These are phyloP conservation scores for Tylopilus balloui DNA, from an alignment of 768 basidiomycete species.

Conservation along the genomic window DNA sequence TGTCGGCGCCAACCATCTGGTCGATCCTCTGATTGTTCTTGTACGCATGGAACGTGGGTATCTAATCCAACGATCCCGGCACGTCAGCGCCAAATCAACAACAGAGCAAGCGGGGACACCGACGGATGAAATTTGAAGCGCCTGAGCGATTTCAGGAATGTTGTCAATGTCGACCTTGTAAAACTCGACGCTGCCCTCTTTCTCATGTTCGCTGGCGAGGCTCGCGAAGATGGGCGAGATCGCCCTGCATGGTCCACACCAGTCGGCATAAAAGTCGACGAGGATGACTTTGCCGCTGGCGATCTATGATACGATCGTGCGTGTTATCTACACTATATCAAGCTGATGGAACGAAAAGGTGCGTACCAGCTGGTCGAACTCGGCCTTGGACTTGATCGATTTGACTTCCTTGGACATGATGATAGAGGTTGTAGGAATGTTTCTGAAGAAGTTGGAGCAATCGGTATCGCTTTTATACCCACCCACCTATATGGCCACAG, in stretches of 20 bases:
- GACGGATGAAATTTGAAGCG: constrained; percentile 54
- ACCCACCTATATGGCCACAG: background rate
- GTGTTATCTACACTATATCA: background rate
- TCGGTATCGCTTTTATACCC: background rate
- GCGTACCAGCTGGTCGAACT: background rate
- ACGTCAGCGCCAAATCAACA: background rate
- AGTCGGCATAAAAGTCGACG: constrained; percentile 20
- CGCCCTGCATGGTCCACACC: constrained; percentile 20
- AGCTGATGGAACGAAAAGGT: background rate
- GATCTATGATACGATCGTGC: background rate
- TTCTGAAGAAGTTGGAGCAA: background rate
- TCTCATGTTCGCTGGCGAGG: background rate
- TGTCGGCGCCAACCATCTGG: constrained; percentile 5
- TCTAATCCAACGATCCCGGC: constrained; percentile 8
- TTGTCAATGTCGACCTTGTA: constrained; percentile 73
- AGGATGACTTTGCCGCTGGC: constrained; percentile 4
- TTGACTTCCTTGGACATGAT: background rate
- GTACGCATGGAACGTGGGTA: constrained; percentile 19
- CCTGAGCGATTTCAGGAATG: constrained; percentile 41
- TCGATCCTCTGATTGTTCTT: background rate
- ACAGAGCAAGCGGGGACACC: constrained; percentile 18
- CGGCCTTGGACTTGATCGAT: background rate
- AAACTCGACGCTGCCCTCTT: constrained; percentile 45
- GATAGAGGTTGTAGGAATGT: background rate
- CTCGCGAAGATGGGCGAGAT: constrained; percentile 17